A percentile compares a stretch with the other conserved stretches of the same genome.
phyloP scores from a whole-genome alignment of 139 green algal genomes.

The Tetradesmus lagerheimii region DNA sequence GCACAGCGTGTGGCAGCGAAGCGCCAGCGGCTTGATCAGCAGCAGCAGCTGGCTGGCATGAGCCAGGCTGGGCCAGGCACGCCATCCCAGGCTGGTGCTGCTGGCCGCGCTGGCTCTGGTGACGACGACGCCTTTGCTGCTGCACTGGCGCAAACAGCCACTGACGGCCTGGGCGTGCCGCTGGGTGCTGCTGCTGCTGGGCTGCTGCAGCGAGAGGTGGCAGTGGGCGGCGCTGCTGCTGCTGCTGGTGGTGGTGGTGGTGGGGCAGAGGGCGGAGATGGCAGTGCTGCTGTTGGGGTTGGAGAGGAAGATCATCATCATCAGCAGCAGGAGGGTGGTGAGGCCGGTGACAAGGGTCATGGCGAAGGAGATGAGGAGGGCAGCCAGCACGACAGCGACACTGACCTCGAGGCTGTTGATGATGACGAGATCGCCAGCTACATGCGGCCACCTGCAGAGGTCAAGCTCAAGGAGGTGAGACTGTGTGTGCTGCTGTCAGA shows the following conservation, averaged over 20 bases:
- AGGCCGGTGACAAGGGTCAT: neutral
- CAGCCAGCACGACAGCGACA: neutral
- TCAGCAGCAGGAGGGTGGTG: neutral
- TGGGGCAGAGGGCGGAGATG: neutral
- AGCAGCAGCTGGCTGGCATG: conserved; percentile 12
- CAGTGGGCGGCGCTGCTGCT: neutral
- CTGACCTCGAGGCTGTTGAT: conserved; percentile 35
- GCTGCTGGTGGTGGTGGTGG: neutral
- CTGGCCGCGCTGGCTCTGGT: neutral
- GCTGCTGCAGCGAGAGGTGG: conserved; percentile 2
- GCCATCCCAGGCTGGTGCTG: neutral
- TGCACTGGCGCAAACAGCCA: neutral
- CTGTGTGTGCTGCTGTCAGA: no score
- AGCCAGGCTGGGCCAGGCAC: neutral
- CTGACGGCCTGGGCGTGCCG: conserved; percentile 20
- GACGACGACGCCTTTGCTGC: conserved; percentile 16
- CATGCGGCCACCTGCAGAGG: conserved; percentile 47
- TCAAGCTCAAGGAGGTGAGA: conserved; percentile 50
- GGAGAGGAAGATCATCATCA: neutral
- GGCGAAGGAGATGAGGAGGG: neutral
- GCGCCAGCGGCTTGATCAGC: conserved; percentile 21
- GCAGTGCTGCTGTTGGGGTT: neutral
- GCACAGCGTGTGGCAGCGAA: no score
- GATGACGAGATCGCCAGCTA: conserved; percentile 48
- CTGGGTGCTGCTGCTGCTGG: conserved; percentile 21